Evolutionary conservation across 169 alveolate genomes (phyloP).

Genomic region (Eimeria sp.): DNA sequence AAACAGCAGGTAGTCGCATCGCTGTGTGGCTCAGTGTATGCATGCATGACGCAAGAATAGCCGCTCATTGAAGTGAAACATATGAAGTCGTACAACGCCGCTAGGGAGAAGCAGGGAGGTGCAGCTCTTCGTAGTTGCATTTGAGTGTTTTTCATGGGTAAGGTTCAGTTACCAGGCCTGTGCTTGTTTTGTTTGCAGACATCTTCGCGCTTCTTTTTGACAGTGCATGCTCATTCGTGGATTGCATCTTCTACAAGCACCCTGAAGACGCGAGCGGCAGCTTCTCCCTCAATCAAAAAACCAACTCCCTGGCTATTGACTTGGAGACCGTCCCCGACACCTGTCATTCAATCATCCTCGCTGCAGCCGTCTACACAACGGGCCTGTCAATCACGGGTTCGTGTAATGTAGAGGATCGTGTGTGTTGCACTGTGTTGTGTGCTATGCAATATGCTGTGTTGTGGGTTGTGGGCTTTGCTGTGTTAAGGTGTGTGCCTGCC

Average conservation of each 20-base stretch:
- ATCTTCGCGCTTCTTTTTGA: constrained; percentile 82
- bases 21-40: neutral
- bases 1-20: neutral
- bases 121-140: neutral
- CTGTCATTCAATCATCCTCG: constrained; percentile 75
- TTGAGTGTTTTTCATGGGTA: neutral
- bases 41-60: neutral
- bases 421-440: neutral
- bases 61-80: no score
- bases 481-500: neutral
- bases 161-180: neutral
- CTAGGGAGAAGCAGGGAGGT: neutral
- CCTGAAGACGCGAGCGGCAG: constrained; percentile 83
- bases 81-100: neutral
- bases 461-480: no score
- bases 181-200: constrained; percentile 32
- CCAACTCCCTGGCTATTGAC: constrained; percentile 79
- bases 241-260: constrained; percentile 83
- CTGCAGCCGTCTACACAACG: constrained; percentile 80
- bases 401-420: neutral
- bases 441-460: neutral
- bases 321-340: constrained; percentile 75
- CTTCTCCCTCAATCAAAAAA: constrained; percentile 73
- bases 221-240: constrained; percentile 60
- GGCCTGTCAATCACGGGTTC: constrained; percentile 82